A percentile compares a stretch with the other conserved stretches of the same genome.
phyloP scores from a whole-genome alignment of 1,139 yeast genomes.

The Hansenula anomala region DNA sequence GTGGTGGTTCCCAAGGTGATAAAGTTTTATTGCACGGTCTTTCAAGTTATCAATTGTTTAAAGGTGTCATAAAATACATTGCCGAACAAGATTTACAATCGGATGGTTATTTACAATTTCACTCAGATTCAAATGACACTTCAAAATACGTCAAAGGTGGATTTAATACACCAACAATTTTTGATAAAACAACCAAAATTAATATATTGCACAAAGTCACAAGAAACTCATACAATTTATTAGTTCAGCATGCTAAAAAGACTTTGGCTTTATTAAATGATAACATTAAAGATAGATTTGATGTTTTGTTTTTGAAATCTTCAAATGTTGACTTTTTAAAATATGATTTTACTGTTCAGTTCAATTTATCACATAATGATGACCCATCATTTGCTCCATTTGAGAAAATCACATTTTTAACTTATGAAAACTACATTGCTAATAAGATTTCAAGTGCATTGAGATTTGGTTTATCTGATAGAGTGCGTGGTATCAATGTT shows the following conservation, averaged over 20 bases:
- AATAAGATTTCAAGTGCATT: conserved; percentile 59
- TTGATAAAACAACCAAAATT: conserved; percentile 69
- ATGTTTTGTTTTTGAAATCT: conserved; percentile 70
- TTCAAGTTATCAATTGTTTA: conserved; percentile 88
- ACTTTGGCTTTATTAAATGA: conserved; percentile 71
- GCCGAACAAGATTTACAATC: conserved; percentile 69
- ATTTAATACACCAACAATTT: conserved; percentile 67
- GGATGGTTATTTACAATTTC: conserved; percentile 62
- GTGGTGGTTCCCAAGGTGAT: conserved; percentile 77
- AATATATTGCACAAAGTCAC: conserved; percentile 85
- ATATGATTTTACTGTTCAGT: conserved; percentile 58
- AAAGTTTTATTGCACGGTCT: conserved; percentile 79
- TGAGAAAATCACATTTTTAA: conserved; percentile 69
- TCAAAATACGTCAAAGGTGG: conserved; percentile 54
- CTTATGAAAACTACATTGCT: conserved; percentile 61
- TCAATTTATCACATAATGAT: conserved; percentile 38
- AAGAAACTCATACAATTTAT: conserved; percentile 53
- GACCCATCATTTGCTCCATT: conserved; percentile 51
- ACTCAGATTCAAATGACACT: conserved; percentile 46
- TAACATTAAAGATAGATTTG: conserved; percentile 79
- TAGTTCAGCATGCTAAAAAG: conserved; percentile 63
- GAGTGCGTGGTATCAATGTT: conserved; percentile 46
- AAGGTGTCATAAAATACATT: conserved; percentile 75
- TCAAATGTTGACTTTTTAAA: conserved; percentile 51
- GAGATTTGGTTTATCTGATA: conserved; percentile 60